Evolutionary conservation across 345 rosid species (phyloP).

Genomic region (Eucalyptus sp.): DNA sequence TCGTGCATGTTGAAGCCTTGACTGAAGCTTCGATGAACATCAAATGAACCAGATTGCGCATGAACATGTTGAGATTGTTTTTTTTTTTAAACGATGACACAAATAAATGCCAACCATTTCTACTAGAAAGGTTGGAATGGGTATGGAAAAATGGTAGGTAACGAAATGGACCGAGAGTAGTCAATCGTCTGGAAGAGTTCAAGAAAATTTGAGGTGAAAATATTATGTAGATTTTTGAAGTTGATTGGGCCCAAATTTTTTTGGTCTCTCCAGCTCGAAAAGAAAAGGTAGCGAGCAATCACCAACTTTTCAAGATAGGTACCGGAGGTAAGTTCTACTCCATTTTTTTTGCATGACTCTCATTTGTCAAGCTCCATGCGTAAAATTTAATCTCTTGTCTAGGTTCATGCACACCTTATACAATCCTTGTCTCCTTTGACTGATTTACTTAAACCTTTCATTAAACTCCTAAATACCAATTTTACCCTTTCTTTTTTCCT

Average conservation of each 20-base stretch:
- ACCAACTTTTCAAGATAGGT: background rate
- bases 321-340: background rate
- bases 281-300: background rate
- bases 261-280: background rate
- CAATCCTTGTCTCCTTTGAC: fast-evolving
- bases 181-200: background rate
- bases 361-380: fast-evolving
- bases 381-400: background rate
- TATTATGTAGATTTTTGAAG: background rate
- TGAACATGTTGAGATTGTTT: too few species aligned
- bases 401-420: background rate
- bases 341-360: background rate
- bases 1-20: background rate
- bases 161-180: background rate
- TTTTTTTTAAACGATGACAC: background rate
- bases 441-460: background rate
- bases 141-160: background rate
- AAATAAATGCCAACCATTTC: background rate
- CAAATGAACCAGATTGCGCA: background rate
- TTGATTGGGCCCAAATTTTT: background rate
- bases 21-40: background rate
- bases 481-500: background rate
- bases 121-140: background rate
- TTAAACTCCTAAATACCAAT: background rate
- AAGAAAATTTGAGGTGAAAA: background rate